Conservation (phyloP, 2,329 filamentous ascomycete genomes). For the Hypoxylon sp. region DNA sequence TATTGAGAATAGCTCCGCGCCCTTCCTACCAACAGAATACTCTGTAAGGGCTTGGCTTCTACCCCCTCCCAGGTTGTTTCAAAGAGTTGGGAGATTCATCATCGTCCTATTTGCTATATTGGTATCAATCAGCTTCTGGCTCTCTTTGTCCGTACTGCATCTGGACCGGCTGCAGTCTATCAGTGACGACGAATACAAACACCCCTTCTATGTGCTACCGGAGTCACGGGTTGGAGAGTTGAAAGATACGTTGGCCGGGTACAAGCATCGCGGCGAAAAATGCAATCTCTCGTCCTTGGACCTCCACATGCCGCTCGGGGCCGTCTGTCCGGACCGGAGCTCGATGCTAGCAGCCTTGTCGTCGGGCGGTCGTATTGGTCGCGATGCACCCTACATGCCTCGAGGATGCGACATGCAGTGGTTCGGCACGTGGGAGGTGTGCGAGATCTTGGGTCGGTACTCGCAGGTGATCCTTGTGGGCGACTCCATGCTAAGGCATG, state of each 20-base stretch:
- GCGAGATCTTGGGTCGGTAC: conserved; percentile 58
- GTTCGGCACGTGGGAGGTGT: conserved; percentile 60
- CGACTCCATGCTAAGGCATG: conserved; percentile 62
- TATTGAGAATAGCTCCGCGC: conserved; percentile 6
- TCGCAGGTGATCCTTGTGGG: conserved; percentile 61
- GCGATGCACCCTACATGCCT: conserved; percentile 59
- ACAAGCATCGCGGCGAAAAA: conserved; percentile 55
- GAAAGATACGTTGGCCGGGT: conserved; percentile 55
- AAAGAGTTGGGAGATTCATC: conserved; percentile 12
- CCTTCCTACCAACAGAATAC: conserved; percentile 3
- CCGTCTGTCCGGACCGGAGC: conserved; percentile 51
- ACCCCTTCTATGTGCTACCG: conserved; percentile 11
- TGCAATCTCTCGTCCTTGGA: conserved; percentile 60
- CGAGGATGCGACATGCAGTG: conserved; percentile 61
- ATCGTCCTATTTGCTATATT: conserved; percentile 3
- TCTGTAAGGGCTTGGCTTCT: conserved; percentile 5
- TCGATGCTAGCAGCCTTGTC: conserved; percentile 57
- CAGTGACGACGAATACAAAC: background rate
- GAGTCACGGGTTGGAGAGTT: conserved; percentile 27
- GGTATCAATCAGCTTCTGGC: conserved; percentile 14
- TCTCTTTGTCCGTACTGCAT: background rate
- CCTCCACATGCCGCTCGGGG: conserved; percentile 52
- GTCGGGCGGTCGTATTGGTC: conserved; percentile 58
- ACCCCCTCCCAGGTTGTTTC: conserved; percentile 10
- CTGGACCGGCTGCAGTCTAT: background rate